Evolutionary conservation across 371 early-diverging fungal genomes (phyloP).

Genomic region (Mortierella sp.): DNA sequence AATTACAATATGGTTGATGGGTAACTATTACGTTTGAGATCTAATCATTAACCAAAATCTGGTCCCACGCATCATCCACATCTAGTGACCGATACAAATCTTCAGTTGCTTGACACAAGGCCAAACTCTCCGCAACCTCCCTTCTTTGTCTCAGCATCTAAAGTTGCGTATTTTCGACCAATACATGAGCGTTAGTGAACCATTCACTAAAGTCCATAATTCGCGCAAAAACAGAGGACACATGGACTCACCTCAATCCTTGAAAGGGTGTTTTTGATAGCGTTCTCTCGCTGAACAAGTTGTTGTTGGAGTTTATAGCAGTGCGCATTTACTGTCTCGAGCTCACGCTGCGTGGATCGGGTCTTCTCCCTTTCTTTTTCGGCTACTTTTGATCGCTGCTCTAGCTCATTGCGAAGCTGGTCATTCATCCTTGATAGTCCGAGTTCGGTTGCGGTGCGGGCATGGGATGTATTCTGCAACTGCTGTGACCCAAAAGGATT

Average conservation of each 20-base stretch:
- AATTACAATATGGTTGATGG: neutral
- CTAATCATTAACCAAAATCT: neutral
- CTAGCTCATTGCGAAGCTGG: slow-evolving; percentile 34
- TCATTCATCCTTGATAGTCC: slow-evolving; percentile 40
- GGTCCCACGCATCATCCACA: slow-evolving; percentile 32
- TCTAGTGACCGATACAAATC: slow-evolving; percentile 31
- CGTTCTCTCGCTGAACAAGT: slow-evolving; percentile 27
- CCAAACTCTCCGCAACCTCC: slow-evolving; percentile 25
- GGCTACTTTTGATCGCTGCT: slow-evolving; percentile 21
- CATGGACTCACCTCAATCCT: slow-evolving; percentile 22
- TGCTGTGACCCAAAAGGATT: slow-evolving; percentile 8
- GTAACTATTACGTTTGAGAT: neutral
- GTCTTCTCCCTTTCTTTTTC: slow-evolving; percentile 41
- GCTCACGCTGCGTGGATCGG: slow-evolving; percentile 18
- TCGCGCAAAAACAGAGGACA: neutral
- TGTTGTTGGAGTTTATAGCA: slow-evolving; percentile 36
- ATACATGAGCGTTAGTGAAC: neutral
- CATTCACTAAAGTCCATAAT: neutral
- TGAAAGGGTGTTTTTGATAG: slow-evolving; percentile 28
- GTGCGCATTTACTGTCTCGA: slow-evolving; percentile 22
- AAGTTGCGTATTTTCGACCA: neutral
- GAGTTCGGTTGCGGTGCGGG: slow-evolving; percentile 20
- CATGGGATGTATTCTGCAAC: slow-evolving; percentile 5
- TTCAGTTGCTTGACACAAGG: slow-evolving; percentile 38
- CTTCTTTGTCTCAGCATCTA: slow-evolving; percentile 35